phyloP scores from a whole-genome alignment of 345 rosid species.

The Dipteronia dyeriana region DNA sequence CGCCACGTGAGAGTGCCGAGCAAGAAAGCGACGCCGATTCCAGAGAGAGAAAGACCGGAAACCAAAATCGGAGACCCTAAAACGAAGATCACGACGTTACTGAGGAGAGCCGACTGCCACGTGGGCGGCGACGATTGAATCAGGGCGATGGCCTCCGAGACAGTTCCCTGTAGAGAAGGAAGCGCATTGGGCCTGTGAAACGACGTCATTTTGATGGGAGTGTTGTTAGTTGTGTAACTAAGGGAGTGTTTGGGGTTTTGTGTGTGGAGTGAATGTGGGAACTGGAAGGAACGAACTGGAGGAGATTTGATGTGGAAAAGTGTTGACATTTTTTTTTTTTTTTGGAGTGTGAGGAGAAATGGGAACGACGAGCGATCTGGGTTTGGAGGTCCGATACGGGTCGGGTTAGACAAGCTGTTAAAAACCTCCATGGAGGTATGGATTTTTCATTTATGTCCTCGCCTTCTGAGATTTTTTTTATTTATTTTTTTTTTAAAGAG shows the following conservation, averaged over 20 bases:
- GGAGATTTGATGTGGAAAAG: slow-evolving; percentile 28
- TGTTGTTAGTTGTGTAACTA: background rate
- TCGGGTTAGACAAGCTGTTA: no score
- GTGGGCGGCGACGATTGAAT: slow-evolving; percentile 66
- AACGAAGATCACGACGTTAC: slow-evolving; percentile 70
- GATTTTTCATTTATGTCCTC: no score
- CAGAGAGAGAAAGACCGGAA: slow-evolving; percentile 74
- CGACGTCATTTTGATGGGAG: slow-evolving; percentile 27
- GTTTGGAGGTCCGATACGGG: no score
- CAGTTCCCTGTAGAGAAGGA: slow-evolving; percentile 39
- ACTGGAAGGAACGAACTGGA: slow-evolving; percentile 21
- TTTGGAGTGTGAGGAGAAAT: background rate
- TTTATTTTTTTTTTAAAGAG: no score
- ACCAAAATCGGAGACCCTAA: slow-evolving; percentile 76
- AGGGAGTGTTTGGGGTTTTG: slow-evolving; percentile 17
- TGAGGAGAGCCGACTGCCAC: slow-evolving; percentile 81
- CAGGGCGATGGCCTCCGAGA: slow-evolving; percentile 55
- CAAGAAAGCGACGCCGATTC: slow-evolving; percentile 82
- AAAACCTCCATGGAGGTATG: no score
- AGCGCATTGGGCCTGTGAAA: slow-evolving; percentile 32
- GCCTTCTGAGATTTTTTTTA: no score
- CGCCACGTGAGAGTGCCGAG: slow-evolving; percentile 96
- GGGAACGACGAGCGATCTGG: background rate
- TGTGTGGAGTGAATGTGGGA: slow-evolving; percentile 17
- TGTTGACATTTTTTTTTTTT: slow-evolving; percentile 31